phyloP scores from a whole-genome alignment of 768 basidiomycete species.

The Dioszegia crocea region DNA sequence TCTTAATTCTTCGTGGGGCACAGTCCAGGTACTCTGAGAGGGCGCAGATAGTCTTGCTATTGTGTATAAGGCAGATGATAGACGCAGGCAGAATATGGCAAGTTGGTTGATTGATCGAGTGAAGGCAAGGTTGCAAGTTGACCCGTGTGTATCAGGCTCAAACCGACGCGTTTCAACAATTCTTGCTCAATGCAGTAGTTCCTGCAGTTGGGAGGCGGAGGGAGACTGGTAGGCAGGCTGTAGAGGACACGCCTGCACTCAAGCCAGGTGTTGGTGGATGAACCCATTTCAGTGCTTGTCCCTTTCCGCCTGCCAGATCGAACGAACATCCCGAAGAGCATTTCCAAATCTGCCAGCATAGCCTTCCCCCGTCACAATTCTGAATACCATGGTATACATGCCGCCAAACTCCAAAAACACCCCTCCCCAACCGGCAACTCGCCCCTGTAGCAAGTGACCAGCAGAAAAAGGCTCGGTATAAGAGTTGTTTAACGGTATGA shows the following conservation, averaged over 20 bases:
- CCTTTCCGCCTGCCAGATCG: too few species aligned
- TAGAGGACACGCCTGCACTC: too few species aligned
- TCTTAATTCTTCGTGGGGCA: too few species aligned
- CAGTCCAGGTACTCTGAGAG: too few species aligned
- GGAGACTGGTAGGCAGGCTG: too few species aligned
- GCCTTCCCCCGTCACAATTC: not conserved
- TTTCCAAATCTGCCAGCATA: too few species aligned
- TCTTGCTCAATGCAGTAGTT: not conserved
- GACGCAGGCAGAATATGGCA: not conserved
- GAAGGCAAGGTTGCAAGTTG: not conserved
- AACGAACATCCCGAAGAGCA: too few species aligned
- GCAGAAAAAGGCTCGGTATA: conserved; percentile 4
- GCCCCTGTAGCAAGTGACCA: conserved; percentile 4
- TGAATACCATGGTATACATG: conserved; percentile 40
- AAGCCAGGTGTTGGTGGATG: too few species aligned
- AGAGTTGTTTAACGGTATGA: conserved; percentile 39
- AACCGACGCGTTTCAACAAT: not conserved
- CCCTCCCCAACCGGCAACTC: conserved; percentile 13
- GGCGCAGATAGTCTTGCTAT: too few species aligned
- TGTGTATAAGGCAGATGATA: too few species aligned
- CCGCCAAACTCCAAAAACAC: conserved; percentile 20
- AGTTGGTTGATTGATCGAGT: not conserved
- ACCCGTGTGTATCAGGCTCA: not conserved
- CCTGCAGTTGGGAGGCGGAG: too few species aligned
- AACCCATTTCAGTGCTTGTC: too few species aligned